Conservation (phyloP, 768 basidiomycete genomes). For the Pholiota conissans region DNA sequence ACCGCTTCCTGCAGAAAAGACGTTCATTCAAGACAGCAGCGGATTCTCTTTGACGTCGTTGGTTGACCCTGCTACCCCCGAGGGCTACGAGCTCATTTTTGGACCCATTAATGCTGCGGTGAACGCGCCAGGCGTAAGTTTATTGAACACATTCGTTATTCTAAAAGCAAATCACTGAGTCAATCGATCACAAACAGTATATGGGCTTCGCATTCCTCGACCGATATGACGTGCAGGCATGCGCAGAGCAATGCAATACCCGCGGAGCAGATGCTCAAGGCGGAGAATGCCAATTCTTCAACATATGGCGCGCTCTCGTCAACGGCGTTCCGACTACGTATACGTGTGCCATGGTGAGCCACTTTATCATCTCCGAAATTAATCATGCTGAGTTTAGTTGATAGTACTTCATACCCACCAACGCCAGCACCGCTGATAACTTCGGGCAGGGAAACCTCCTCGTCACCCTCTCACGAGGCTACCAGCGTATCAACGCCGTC, state of each 20-base stretch:
- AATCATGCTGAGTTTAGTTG: neutral
- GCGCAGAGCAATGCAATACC: constrained; percentile 2
- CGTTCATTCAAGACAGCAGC: constrained; percentile 37
- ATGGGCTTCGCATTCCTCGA: constrained; percentile 9
- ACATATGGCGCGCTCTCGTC: constrained; percentile 8
- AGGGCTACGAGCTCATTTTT: constrained; percentile 5
- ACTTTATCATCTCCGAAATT: neutral
- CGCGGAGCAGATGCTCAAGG: constrained; percentile 3
- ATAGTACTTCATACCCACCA: constrained; percentile 41
- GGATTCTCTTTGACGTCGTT: neutral
- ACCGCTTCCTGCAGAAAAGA: constrained; percentile 29
- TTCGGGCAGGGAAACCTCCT: constrained; percentile 40
- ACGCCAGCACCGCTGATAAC: constrained; percentile 42
- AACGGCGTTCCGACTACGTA: constrained; percentile 2
- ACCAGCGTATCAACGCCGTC: constrained; percentile 33
- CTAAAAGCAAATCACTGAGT: neutral
- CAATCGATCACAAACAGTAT: neutral
- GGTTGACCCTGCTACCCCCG: neutral
- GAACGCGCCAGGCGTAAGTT: constrained; percentile 5
- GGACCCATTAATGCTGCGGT: constrained; percentile 4
- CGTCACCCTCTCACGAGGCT: constrained; percentile 45
- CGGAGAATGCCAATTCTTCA: constrained; percentile 7
- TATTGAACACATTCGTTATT: neutral
- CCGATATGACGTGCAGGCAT: constrained; percentile 1
- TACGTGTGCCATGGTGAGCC: constrained; percentile 4